Base-by-base conservation (phyloP, 306 rosid genomes). In the Malus fusca region DNA sequence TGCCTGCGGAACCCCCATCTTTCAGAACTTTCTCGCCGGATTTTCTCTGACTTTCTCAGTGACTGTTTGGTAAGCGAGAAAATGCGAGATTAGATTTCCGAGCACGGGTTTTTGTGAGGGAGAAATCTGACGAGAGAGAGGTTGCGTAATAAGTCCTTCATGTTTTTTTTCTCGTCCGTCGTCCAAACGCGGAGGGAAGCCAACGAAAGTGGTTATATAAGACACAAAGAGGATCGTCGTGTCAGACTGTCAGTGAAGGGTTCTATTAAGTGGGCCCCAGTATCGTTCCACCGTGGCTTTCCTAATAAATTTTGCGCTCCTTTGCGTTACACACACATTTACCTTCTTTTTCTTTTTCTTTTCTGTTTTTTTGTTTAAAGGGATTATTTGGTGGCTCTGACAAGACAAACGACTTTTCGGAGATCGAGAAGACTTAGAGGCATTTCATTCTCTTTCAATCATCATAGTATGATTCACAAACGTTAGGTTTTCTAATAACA, bases 1-100 rank as follows among this genome's bases (percentile, higher is more conserved):
- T 55, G 89, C 82, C 64, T 87, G 80, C 2, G 91, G 85, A 28
- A 83, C 84, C 74, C 85, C 92, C 96, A 89, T 89, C 22, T 30
- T 19, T 43, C 37, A 6, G 23, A 62, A 5, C 6, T 62, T 26
- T 26, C 67, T 52, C 70, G 15, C 75, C 46, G 11, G 30, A 77
- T 63, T 68, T 76, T 74, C 82, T 46, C 72, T 51, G 79, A 51
- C 78, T 73, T 82, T 70, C 35, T 40, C 55, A 48, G 37, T 26
- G 40, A 62, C 74, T 66, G 81, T 77, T 76, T 74, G 84, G 74
- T 63, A 6, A 17, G 78, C 56, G 28, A 75, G 82, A 78, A 77
- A 72, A 81, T 62, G 60, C 53, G 46, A 44, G 84, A 75, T 42
- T 55, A 5, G 21, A 42, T 48, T 48, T 48, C 55, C 2, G 55